Conservation (phyloP, 805 yeast genomes). For the Komagataella pastoris region DNA sequence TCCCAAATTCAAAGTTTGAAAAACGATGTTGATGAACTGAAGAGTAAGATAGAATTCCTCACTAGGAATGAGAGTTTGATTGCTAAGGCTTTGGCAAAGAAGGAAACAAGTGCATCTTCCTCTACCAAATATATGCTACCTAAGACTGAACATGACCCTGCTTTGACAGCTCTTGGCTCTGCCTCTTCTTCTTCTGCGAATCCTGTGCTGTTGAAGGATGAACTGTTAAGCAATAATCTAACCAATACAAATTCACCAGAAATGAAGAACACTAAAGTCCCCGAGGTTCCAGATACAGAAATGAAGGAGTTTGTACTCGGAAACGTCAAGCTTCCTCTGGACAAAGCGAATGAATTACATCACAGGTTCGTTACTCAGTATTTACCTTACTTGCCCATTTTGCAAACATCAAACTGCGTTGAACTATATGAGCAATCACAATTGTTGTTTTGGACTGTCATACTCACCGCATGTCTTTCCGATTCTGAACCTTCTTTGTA, state of each 20-base stretch:
- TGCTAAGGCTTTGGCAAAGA: conserved; percentile 43
- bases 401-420: conserved; percentile 55
- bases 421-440: conserved; percentile 78
- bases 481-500: conserved; percentile 83
- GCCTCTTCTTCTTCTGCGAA: neutral
- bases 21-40: conserved; percentile 74
- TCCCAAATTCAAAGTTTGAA: conserved; percentile 75
- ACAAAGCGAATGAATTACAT: conserved; percentile 64
- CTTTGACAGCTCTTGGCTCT: neutral
- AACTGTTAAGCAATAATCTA: neutral
- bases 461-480: conserved; percentile 72
- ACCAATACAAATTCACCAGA: neutral
- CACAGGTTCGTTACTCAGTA: conserved; percentile 50
- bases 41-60: conserved; percentile 54
- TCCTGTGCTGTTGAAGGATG: neutral
- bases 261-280: neutral
- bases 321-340: conserved; percentile 51
- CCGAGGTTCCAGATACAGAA: neutral
- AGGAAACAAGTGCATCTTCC: conserved; percentile 5
- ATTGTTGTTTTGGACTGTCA: conserved; percentile 81
- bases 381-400: conserved; percentile 69
- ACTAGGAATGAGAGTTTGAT: conserved; percentile 55
- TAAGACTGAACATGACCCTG: neutral
- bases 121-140: neutral
- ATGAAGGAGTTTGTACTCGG: conserved; percentile 58